phyloP scores from a whole-genome alignment of 371 early-diverging fungal genomes.

The Paraphysoderma sedebokerense region DNA sequence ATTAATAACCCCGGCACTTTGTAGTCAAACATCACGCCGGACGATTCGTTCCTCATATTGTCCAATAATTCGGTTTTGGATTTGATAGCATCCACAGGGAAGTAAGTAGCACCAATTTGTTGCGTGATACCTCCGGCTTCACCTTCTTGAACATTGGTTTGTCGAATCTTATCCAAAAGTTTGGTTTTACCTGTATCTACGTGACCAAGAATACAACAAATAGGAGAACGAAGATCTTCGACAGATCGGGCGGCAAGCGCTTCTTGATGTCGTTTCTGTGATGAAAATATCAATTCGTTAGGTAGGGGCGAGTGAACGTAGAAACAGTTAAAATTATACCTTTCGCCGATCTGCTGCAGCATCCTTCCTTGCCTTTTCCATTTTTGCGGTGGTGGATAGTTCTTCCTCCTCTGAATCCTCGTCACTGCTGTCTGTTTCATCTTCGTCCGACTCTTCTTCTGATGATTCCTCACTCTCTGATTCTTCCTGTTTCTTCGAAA shows the following conservation, averaged over 20 bases:
- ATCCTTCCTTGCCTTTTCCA: conserved; percentile 47
- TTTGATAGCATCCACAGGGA: conserved; percentile 89
- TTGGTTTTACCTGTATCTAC: conserved; percentile 99
- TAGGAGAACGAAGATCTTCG: conserved; percentile 92
- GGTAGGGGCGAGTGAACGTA: no score
- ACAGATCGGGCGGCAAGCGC: conserved; percentile 71
- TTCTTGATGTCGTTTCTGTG: conserved; percentile 39
- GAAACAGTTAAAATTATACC: conserved; percentile 7
- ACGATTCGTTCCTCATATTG: conserved; percentile 5
- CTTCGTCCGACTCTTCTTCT: conserved; percentile 19
- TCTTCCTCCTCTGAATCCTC: conserved; percentile 15
- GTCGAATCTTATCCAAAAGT: conserved; percentile 97
- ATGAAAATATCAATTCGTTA: conserved; percentile 4
- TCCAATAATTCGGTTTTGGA: conserved; percentile 70
- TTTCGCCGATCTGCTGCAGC: conserved; percentile 62
- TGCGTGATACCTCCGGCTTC: conserved; percentile 99
- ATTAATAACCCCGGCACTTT: conserved; percentile 96
- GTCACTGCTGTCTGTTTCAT: conserved; percentile 17
- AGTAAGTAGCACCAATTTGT: conserved; percentile 99
- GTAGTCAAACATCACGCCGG: conserved; percentile 19
- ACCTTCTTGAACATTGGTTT: conserved; percentile 98
- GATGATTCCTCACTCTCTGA: background rate
- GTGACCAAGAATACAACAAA: conserved; percentile 99
- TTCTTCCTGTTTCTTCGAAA: background rate
- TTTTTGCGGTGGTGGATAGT: no score